Percentiles rank a stretch among this genome's conserved stretches.
These are phyloP conservation scores for Bauhinia variegata DNA, from an alignment of 306 rosid genomes.

Conservation along the genomic window DNA sequence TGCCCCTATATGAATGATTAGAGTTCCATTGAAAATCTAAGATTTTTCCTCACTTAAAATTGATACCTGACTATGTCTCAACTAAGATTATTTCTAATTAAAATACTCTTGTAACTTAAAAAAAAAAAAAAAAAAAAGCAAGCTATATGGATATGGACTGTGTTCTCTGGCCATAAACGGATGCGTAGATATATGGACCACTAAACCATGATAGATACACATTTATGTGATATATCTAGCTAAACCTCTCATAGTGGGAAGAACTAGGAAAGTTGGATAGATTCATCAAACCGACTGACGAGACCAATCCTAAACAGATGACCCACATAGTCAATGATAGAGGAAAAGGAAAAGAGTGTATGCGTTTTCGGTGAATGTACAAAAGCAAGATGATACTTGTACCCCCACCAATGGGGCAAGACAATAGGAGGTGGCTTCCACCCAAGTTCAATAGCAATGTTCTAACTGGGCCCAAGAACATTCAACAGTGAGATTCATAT, in stretches of 20 bases:
- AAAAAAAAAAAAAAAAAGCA: no score
- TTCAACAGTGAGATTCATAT: conserved; percentile 20
- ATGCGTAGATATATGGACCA: conserved; percentile 37
- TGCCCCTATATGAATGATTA: no score
- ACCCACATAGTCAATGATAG: conserved; percentile 44
- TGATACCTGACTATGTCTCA: no score
- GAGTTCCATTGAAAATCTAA: no score
- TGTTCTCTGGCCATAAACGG: conserved; percentile 10
- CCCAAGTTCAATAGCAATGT: conserved; percentile 35
- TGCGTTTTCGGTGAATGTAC: conserved; percentile 39
- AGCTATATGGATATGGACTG: conserved; percentile 5
- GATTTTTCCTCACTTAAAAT: no score
- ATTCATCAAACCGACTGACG: conserved; percentile 19
- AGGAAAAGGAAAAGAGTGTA: conserved; percentile 37
- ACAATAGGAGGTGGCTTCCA: conserved; percentile 53
- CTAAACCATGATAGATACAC: conserved; percentile 24
- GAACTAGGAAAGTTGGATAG: conserved; percentile 31
- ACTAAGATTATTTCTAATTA: no score
- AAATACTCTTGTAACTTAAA: no score
- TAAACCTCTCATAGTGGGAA: conserved; percentile 31
- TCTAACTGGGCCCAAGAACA: conserved; percentile 42
- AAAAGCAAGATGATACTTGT: conserved; percentile 42
- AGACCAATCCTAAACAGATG: conserved; percentile 32
- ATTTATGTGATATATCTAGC: conserved; percentile 12
- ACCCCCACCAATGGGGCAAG: conserved; percentile 43